phyloP scores from a whole-genome alignment of 23 red algal species.

The Gracilaria gracilis region DNA sequence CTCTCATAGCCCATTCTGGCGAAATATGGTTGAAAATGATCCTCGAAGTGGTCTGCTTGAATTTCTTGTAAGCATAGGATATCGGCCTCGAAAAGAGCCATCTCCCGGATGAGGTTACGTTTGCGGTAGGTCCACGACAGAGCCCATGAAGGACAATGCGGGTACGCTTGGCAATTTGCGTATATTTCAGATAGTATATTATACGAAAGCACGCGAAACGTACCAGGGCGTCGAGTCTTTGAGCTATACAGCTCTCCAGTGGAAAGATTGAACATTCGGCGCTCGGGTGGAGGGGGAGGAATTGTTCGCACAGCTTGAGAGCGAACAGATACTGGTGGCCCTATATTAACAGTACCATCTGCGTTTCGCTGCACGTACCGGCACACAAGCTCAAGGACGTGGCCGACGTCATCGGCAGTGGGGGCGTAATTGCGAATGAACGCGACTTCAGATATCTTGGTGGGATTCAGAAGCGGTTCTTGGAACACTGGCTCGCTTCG shows the following conservation, averaged over 20 bases:
- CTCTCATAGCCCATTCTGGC: conserved; percentile 83
- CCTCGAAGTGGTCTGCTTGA: conserved; percentile 98
- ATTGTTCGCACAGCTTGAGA: conserved; percentile 54
- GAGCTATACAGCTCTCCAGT: conserved; percentile 66
- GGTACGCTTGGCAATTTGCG: conserved; percentile 73
- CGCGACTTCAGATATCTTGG: conserved; percentile 64
- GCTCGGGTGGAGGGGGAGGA: conserved; percentile 67
- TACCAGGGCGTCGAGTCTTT: conserved; percentile 57
- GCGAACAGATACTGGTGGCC: conserved; percentile 75
- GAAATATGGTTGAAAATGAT: conserved; percentile 94
- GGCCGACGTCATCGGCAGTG: conserved; percentile 76
- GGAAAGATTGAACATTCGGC: conserved; percentile 75
- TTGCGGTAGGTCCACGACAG: conserved; percentile 97
- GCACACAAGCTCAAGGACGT: conserved; percentile 81
- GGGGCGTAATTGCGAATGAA: conserved; percentile 88
- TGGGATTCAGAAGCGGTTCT: conserved; percentile 65
- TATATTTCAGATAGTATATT: conserved; percentile 99
- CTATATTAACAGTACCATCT: conserved; percentile 77
- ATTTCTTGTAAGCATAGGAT: conserved; percentile 97
- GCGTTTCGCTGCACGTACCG: conserved; percentile 83
- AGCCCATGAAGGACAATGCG: conserved; percentile 92
- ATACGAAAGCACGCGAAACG: conserved; percentile 90
- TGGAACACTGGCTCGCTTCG: conserved; percentile 66
- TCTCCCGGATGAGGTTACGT: conserved; percentile 90
- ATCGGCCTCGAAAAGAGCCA: conserved; percentile 82